Percentiles rank a stretch among this genome's conserved stretches.
Conservation (phyloP, 805 yeast genomes). For the Yamadazyma kitorensis region DNA sequence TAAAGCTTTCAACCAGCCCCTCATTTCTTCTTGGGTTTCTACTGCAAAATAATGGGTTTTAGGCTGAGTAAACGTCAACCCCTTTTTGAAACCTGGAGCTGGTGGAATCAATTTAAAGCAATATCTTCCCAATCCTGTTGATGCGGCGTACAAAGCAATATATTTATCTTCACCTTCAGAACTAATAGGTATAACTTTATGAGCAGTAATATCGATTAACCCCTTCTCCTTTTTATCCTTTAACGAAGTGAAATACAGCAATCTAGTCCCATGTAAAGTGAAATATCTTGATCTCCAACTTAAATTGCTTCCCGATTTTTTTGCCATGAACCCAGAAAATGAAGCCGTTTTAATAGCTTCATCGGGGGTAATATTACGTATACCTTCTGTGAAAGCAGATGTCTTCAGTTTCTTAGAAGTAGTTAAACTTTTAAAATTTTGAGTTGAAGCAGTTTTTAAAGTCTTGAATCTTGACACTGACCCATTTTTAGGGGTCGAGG, state of each 20-base stretch:
- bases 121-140: conserved; percentile 89
- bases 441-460: conserved; percentile 52
- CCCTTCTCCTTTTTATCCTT: conserved; percentile 87
- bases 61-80: conserved; percentile 94
- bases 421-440: conserved; percentile 45
- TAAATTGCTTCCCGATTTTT: conserved; percentile 74
- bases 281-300: conserved; percentile 89
- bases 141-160: conserved; percentile 84
- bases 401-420: conserved; percentile 61
- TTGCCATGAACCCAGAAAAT: conserved; percentile 93
- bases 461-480: conserved; percentile 44
- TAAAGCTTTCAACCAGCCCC: conserved; percentile 91
- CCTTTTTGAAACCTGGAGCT: conserved; percentile 94
- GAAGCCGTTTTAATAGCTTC: conserved; percentile 75
- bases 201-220: conserved; percentile 92
- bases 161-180: conserved; percentile 61
- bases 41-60: conserved; percentile 96
- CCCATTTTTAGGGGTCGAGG: conserved; percentile 9
- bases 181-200: conserved; percentile 73
- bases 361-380: conserved; percentile 68
- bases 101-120: conserved; percentile 95
- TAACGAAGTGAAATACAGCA: conserved; percentile 79
- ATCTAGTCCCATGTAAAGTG: conserved; percentile 86
- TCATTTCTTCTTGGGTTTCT: conserved; percentile 86
- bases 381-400: conserved; percentile 85